Percentiles rank a stretch among this genome's conserved stretches.
These are phyloP conservation scores for Eimeria zaria DNA, from an alignment of 169 alveolate species.

Conservation along the genomic window DNA sequence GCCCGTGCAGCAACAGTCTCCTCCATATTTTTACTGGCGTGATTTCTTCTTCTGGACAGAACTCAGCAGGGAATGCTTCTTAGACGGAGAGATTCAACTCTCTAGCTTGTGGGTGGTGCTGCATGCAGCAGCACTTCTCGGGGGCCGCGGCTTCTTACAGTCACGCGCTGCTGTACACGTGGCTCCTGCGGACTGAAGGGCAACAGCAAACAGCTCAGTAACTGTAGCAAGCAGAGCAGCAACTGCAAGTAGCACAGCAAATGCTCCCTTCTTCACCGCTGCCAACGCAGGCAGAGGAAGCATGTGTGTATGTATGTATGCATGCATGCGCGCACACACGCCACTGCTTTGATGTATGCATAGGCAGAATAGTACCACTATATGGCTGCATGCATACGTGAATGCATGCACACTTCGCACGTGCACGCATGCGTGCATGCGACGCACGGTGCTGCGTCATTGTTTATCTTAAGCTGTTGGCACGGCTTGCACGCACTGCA, in stretches of 20 bases:
- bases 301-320: neutral
- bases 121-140: constrained; percentile 38
- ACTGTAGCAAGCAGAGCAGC: neutral
- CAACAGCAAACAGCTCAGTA: neutral
- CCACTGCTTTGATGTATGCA: neutral
- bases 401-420: neutral
- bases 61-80: constrained; percentile 53
- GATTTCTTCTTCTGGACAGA: constrained; percentile 67
- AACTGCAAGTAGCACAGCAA: neutral
- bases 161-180: constrained; percentile 15
- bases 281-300: neutral
- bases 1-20: constrained; percentile 31
- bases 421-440: neutral
- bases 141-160: constrained; percentile 35
- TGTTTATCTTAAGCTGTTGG: neutral
- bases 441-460: neutral
- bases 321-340: neutral
- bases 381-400: too few species aligned
- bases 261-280: neutral
- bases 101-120: constrained; percentile 67
- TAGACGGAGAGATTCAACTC: constrained; percentile 58
- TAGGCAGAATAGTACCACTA: neutral
- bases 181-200: constrained; percentile 12
- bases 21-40: constrained; percentile 55
- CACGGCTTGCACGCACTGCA: constrained; percentile 13